Evolutionary conservation across 2,329 filamentous ascomycete species (phyloP).

Genomic region (Colletotrichum australisinense): DNA sequence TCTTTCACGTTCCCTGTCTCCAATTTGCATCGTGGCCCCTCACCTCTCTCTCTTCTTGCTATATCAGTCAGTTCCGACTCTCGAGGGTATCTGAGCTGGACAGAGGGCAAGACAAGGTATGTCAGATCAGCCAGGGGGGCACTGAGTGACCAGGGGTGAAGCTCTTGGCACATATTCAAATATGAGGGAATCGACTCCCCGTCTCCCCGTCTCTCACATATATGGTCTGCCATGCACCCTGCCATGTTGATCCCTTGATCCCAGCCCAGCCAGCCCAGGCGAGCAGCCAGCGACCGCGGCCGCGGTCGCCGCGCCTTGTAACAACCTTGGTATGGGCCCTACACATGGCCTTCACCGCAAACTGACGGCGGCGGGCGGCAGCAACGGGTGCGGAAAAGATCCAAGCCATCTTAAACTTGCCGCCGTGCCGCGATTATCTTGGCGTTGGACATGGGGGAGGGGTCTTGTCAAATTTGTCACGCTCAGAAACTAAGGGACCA

Average conservation of each 20-base stretch:
- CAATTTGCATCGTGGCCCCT: background rate
- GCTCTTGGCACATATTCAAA: background rate
- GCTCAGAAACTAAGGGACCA: background rate
- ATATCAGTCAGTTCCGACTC: background rate
- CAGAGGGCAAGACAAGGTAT: background rate
- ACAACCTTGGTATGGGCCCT: background rate
- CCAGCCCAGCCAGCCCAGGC: too few species aligned
- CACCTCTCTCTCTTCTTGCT: background rate
- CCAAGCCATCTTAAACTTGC: constrained; percentile 16
- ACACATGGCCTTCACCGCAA: background rate
- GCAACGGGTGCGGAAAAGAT: constrained; percentile 5
- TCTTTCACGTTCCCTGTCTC: background rate
- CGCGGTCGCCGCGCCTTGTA: background rate
- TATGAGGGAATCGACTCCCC: background rate
- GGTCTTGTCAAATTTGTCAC: background rate
- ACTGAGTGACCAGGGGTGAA: background rate
- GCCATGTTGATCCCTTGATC: constrained; percentile 1
- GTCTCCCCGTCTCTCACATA: constrained; percentile 61
- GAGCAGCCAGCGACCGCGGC: background rate
- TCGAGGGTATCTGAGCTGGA: background rate
- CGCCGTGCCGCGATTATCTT: constrained; percentile 19
- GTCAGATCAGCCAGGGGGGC: background rate
- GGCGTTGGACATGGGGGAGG: constrained; percentile 1
- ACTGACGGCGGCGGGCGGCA: constrained; percentile 12
- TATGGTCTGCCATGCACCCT: constrained; percentile 39